A percentile compares a stretch with the other conserved stretches of the same genome.
phyloP scores from a whole-genome alignment of 345 rosid genomes.

The Raphanus sativus region DNA sequence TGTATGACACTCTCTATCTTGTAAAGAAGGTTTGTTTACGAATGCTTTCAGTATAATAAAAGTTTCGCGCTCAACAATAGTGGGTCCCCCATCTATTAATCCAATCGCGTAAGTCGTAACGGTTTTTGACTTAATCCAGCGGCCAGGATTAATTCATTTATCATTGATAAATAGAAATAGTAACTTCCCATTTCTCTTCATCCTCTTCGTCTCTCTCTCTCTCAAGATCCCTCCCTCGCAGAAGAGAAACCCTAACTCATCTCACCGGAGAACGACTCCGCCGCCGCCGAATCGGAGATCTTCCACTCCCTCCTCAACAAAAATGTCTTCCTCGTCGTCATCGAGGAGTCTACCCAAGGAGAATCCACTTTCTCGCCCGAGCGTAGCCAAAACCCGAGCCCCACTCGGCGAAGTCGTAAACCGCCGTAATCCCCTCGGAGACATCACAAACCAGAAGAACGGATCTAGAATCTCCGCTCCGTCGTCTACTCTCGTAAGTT shows the following conservation, averaged over 20 bases:
- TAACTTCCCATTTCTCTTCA: neutral
- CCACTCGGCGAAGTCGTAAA: conserved; percentile 52
- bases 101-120: conserved; percentile 26
- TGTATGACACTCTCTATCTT: neutral
- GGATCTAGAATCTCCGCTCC: conserved; percentile 45
- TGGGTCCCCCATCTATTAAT: conserved; percentile 1
- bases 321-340: conserved; percentile 48
- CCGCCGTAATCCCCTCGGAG: conserved; percentile 31
- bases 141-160: conserved; percentile 9
- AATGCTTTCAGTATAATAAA: neutral
- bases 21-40: neutral
- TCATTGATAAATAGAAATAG: neutral
- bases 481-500: conserved; percentile 60
- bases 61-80: conserved; percentile 16
- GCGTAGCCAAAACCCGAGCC: conserved; percentile 62
- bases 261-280: conserved; percentile 29
- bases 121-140: conserved; percentile 10
- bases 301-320: conserved; percentile 50
- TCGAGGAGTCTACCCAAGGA: conserved; percentile 49
- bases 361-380: conserved; percentile 37
- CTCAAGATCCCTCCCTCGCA: conserved; percentile 12
- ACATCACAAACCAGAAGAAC: conserved; percentile 59
- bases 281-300: conserved; percentile 34
- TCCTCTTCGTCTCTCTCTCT: neutral
- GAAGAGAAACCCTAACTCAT: conserved; percentile 15